Conservation (phyloP, 805 yeast species). For the Candida adriatica region DNA sequence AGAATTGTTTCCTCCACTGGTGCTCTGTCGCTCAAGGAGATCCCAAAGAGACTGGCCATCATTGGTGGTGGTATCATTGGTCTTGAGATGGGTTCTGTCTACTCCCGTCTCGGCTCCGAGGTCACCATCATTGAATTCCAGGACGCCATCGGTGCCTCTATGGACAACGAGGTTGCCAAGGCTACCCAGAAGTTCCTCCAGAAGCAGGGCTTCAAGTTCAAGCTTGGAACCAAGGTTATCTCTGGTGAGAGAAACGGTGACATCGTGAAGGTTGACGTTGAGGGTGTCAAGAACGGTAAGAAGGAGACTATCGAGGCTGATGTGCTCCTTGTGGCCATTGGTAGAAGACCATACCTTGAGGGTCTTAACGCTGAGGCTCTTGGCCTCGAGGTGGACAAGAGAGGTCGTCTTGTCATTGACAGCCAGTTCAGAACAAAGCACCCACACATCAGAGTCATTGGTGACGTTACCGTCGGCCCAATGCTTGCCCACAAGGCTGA, state of each 20-base stretch:
- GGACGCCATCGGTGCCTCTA: conserved; percentile 91
- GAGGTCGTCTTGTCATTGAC: conserved; percentile 92
- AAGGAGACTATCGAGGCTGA: conserved; percentile 79
- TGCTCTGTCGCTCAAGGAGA: conserved; percentile 71
- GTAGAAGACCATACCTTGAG: conserved; percentile 95
- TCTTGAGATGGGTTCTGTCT: conserved; percentile 98
- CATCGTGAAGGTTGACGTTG: conserved; percentile 77
- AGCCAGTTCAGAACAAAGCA: conserved; percentile 86
- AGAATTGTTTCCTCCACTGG: conserved; percentile 97
- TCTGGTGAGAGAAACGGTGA: conserved; percentile 88
- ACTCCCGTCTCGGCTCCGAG: conserved; percentile 90
- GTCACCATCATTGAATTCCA: conserved; percentile 93
- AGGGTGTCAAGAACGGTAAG: conserved; percentile 82
- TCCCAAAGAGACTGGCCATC: conserved; percentile 87
- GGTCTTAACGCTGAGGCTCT: conserved; percentile 84
- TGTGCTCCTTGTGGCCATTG: conserved; percentile 92
- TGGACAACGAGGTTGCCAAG: conserved; percentile 95
- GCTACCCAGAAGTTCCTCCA: conserved; percentile 80
- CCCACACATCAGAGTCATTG: conserved; percentile 93
- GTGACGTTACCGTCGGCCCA: conserved; percentile 97
- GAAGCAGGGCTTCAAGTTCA: conserved; percentile 94
- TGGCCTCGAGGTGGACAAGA: conserved; percentile 86
- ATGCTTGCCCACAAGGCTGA: conserved; percentile 99
- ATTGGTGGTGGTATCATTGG: conserved; percentile 99
- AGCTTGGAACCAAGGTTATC: conserved; percentile 85